A percentile compares a stretch with the other conserved stretches of the same genome.
phyloP scores from a whole-genome alignment of 805 yeast species.

The Candida tibetensis region DNA sequence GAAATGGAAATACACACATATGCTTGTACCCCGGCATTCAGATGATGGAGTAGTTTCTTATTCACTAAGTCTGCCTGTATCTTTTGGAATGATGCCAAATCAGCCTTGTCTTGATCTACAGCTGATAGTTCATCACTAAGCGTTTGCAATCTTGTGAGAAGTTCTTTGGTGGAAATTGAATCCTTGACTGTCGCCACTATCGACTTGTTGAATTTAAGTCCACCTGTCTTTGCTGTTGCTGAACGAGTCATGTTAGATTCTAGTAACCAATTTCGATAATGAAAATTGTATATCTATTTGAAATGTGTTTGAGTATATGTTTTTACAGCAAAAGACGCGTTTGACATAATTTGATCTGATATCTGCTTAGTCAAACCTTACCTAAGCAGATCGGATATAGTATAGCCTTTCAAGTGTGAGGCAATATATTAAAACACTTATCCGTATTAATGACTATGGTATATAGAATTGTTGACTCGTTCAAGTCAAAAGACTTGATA shows the following conservation, averaged over 20 bases:
- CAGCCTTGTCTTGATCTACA: conserved; percentile 58
- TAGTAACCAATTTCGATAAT: no score
- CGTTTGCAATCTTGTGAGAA: conserved; percentile 51
- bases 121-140: conserved; percentile 63
- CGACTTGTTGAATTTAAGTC: conserved; percentile 37
- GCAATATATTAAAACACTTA: no score
- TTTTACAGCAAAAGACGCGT: no score
- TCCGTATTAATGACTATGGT: background rate
- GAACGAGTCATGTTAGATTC: no score
- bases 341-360: no score
- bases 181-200: conserved; percentile 56
- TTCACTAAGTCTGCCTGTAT: conserved; percentile 54
- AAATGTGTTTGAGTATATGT: no score
- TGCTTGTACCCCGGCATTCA: conserved; percentile 68
- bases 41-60: conserved; percentile 56
- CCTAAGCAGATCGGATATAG: no score
- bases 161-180: conserved; percentile 61
- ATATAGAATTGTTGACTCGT: background rate
- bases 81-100: conserved; percentile 37
- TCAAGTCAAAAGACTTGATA: conserved; percentile 15
- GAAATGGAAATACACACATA: conserved; percentile 69
- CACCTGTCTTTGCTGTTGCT: no score
- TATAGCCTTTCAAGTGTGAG: no score
- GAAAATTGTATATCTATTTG: no score
- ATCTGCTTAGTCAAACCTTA: no score